Evolutionary conservation across 2,329 filamentous ascomycete species (phyloP).

Genomic region (Phaeoacremonium minimum): DNA sequence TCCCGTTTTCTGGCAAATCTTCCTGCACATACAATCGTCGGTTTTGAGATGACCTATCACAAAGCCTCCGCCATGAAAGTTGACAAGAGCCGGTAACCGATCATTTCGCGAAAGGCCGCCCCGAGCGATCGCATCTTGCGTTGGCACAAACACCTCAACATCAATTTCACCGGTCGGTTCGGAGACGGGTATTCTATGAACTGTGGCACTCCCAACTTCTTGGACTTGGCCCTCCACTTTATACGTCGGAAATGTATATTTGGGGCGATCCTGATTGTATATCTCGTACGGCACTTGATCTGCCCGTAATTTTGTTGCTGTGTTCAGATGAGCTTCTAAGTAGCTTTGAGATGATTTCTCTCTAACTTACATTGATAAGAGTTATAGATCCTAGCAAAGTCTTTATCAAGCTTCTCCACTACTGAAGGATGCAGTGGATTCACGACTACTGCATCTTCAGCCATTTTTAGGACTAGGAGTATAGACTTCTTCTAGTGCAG

Average conservation of each 20-base stretch:
- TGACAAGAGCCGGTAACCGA: slow-evolving; percentile 4
- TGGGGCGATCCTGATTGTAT: slow-evolving; percentile 8
- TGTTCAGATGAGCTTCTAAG: neutral
- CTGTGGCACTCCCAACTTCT: slow-evolving; percentile 1
- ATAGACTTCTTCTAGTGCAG: too few relatives aligned
- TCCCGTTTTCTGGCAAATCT: slow-evolving; percentile 6
- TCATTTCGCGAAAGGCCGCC: slow-evolving; percentile 2
- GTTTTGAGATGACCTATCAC: slow-evolving; percentile 5
- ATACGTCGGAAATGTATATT: slow-evolving; percentile 6
- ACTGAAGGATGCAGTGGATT: slow-evolving; percentile 32
- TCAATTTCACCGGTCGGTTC: slow-evolving; percentile 5
- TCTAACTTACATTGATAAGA: slow-evolving; percentile 19
- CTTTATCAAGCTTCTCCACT: slow-evolving; percentile 28
- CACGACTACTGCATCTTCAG: slow-evolving; percentile 9
- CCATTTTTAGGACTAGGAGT: slow-evolving; percentile 2
- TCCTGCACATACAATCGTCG: slow-evolving; percentile 6
- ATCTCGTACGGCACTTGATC: slow-evolving; percentile 8
- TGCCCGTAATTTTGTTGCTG: slow-evolving; percentile 5
- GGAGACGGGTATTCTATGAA: slow-evolving; percentile 4
- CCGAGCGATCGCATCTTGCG: slow-evolving; percentile 2
- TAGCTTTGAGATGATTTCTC: too few relatives aligned
- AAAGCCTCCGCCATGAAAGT: slow-evolving; percentile 10
- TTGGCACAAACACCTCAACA: slow-evolving; percentile 5
- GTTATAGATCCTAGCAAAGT: slow-evolving; percentile 32
- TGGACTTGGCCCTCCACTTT: slow-evolving; percentile 3